These are phyloP conservation scores for Bipolaris cookei DNA, from an alignment of 2,329 filamentous ascomycete genomes.

Conservation along the genomic window DNA sequence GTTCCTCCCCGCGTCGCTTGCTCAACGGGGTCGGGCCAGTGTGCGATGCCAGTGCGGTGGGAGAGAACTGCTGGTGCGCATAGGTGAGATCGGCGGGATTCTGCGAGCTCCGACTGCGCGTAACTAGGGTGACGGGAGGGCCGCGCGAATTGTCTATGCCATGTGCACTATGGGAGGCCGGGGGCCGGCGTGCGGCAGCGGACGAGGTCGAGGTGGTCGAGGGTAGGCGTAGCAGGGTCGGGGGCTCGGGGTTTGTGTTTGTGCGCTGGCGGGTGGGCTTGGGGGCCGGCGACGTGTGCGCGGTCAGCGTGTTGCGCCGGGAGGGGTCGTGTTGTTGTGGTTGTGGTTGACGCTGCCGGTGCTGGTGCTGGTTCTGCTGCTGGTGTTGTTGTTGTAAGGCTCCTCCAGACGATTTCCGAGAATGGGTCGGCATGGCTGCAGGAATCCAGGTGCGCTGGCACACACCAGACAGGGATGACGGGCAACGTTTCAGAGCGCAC, in stretches of 20 bases:
- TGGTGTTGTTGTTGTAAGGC: constrained; percentile 17
- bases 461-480: constrained; percentile 27
- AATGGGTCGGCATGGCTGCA: constrained; percentile 28
- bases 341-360: background rate
- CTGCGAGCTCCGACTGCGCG: constrained; percentile 35
- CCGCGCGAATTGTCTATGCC: constrained; percentile 59
- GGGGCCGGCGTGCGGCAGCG: constrained; percentile 48
- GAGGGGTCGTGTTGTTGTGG: constrained; percentile 14
- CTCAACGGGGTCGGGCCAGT: constrained; percentile 25
- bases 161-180: constrained; percentile 57
- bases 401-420: constrained; percentile 23
- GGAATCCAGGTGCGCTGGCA: constrained; percentile 25
- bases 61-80: constrained; percentile 38
- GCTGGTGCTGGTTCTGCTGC: background rate
- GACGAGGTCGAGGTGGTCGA: constrained; percentile 31
- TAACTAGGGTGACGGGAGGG: constrained; percentile 59
- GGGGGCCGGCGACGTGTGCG: constrained; percentile 24
- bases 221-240: constrained; percentile 42
- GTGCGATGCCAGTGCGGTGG: constrained; percentile 33
- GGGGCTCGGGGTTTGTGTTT: constrained; percentile 32
- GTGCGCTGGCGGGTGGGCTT: constrained; percentile 32
- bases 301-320: constrained; percentile 14
- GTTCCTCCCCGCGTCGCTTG: constrained; percentile 25
- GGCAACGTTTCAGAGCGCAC: constrained; percentile 19
- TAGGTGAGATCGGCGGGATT: constrained; percentile 37